These are phyloP conservation scores for Cenchrus fungigraminus DNA, from an alignment of 176 grass and related monocot genomes.

Conservation along the genomic window DNA sequence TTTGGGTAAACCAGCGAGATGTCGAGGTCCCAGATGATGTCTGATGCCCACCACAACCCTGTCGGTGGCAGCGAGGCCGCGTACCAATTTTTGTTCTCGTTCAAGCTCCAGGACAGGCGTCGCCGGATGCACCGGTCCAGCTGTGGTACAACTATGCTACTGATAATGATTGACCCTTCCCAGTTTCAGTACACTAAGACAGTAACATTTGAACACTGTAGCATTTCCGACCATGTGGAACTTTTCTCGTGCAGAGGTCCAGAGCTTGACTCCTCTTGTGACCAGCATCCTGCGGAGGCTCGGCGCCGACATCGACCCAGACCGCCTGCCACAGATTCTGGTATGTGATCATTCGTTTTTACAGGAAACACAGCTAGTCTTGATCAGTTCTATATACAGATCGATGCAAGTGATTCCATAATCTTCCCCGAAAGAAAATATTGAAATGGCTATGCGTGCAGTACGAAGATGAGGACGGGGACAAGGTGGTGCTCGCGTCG, in stretches of 20 bases:
- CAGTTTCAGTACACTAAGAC: not conserved
- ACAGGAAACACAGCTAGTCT: not conserved
- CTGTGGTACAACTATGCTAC: conserved; percentile 46
- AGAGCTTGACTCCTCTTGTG: conserved; percentile 70
- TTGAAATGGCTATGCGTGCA: conserved; percentile 15
- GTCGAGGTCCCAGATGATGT: conserved; percentile 50
- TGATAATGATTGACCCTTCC: no score
- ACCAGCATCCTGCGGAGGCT: conserved; percentile 74
- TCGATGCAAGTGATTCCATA: not conserved
- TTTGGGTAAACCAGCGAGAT: conserved; percentile 41
- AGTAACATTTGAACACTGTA: not conserved
- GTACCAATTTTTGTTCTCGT: conserved; percentile 48
- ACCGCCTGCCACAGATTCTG: conserved; percentile 63
- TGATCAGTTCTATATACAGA: not conserved
- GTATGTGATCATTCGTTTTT: not conserved
- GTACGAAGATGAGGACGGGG: conserved; percentile 87
- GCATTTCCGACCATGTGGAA: not conserved
- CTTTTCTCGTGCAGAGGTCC: conserved; percentile 52
- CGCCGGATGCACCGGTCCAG: conserved; percentile 75
- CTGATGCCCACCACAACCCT: conserved; percentile 42
- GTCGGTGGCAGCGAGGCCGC: conserved; percentile 19
- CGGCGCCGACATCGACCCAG: conserved; percentile 51
- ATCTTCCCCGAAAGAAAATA: not conserved
- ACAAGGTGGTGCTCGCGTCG: conserved; percentile 76
- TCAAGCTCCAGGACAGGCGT: conserved; percentile 75